Evolutionary conservation across 2,329 filamentous ascomycete genomes (phyloP).

Genomic region (Cordyceps cateniannulata): DNA sequence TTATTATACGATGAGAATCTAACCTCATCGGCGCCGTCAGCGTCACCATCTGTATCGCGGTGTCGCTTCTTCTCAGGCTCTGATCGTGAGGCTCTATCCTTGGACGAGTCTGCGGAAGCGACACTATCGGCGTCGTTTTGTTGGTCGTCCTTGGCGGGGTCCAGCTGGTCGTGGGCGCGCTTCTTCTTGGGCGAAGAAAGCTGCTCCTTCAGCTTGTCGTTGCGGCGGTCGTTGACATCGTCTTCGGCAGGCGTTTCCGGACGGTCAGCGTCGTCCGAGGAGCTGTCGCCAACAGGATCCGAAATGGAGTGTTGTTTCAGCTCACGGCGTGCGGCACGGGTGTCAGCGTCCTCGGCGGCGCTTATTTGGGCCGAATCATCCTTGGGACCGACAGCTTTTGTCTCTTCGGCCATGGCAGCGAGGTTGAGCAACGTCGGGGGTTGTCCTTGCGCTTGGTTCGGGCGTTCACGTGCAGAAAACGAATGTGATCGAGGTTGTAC

Average conservation of each 20-base stretch:
- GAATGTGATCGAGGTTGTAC: neutral
- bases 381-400: conserved; percentile 35
- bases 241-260: conserved; percentile 31
- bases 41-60: conserved; percentile 42
- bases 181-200: conserved; percentile 61
- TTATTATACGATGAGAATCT: neutral
- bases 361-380: conserved; percentile 21
- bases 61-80: conserved; percentile 62
- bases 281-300: conserved; percentile 29
- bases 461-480: conserved; percentile 2
- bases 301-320: conserved; percentile 59
- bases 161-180: conserved; percentile 53
- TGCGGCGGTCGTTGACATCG: conserved; percentile 24
- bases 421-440: neutral
- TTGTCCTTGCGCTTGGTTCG: neutral
- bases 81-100: conserved; percentile 37
- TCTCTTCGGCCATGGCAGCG: conserved; percentile 38
- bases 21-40: neutral
- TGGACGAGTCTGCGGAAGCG: conserved; percentile 38
- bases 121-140: conserved; percentile 38
- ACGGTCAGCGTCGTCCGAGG: conserved; percentile 19
- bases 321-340: conserved; percentile 56
- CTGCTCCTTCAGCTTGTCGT: conserved; percentile 39
- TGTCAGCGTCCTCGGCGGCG: conserved; percentile 53
- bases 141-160: conserved; percentile 38